Evolutionary conservation across 1,284 basidiomycete genomes (phyloP), one percentile per base, ranked within the genome.

Genomic region (Microbotryum violaceum): DNA sequence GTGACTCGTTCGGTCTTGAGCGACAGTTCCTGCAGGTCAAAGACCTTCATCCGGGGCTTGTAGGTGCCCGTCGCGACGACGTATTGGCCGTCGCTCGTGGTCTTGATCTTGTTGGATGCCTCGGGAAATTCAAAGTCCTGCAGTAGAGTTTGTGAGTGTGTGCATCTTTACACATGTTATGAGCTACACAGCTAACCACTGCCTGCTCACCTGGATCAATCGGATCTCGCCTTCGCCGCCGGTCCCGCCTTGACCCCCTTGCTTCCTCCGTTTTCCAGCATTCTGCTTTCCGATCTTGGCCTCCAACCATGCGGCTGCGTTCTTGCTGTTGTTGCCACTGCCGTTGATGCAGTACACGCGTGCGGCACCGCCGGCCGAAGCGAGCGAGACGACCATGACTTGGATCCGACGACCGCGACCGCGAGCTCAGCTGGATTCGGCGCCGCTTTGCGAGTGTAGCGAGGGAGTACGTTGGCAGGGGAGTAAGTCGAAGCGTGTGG

Each of bases 111-210:
- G 76, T 91, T 94, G 73, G 89, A 91, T 14, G 93, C 92, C 74
- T 97, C 91, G 10, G 96, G 93, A 69, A 99, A 98, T 71, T 93
- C 89, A 75, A 98, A 96, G 67, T 94, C 89, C 74, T 96, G 91
- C 37, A 31, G 31, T 31, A 31, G 6, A 10, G 2, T 9, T 31
- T 48, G n/a, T 8, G 31, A 2, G 31, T 31, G 9, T 31, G 31
- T 31, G 31, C 8, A 8, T 31, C 31, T 8, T 31, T 10, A 31
- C 31, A 31, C 31, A 7, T 31, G 7, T 6, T 7, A 31, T 54
- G 14, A 2, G 9, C 33, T 27, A 21, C 27, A 31, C 31, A 31
- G 31, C 6, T 48, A 12, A 12, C 20, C 18, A 21, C n/a, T n/a
- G 31, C 10, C 20, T 10, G 20, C 67, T 10, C 33, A 72, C 71